Evolutionary conservation across 2,329 filamentous ascomycete species (phyloP).

Genomic region (Coniochaeta sp.): DNA sequence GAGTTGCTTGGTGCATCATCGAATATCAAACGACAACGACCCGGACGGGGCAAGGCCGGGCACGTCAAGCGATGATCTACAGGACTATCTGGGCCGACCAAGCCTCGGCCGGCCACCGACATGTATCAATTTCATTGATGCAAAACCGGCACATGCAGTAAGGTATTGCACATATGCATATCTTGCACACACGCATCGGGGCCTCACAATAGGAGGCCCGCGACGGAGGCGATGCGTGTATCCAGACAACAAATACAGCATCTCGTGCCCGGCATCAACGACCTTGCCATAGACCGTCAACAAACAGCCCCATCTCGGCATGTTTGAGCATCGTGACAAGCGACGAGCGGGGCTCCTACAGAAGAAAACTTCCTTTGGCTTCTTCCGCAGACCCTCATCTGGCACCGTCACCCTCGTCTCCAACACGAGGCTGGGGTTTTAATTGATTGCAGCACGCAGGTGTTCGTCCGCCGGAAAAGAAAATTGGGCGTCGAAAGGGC

Average conservation of each 20-base stretch:
- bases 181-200: neutral
- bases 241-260: neutral
- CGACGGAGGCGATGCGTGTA: neutral
- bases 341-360: too few species aligned
- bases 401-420: neutral
- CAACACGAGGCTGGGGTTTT: neutral
- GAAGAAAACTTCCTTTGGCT: neutral
- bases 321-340: too few species aligned
- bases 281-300: too few species aligned
- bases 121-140: neutral
- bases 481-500: neutral
- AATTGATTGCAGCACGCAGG: neutral
- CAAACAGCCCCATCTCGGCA: too few species aligned
- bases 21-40: too few species aligned
- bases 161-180: neutral
- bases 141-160: too few species aligned
- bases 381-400: neutral
- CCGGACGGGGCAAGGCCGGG: neutral
- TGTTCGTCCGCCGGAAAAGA: neutral
- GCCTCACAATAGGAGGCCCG: neutral
- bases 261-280: too few species aligned
- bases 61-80: neutral
- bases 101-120: neutral
- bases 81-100: too few species aligned
- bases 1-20: neutral